Conservation (phyloP, 148 eudicot species). For the Selenicereus undatus region DNA sequence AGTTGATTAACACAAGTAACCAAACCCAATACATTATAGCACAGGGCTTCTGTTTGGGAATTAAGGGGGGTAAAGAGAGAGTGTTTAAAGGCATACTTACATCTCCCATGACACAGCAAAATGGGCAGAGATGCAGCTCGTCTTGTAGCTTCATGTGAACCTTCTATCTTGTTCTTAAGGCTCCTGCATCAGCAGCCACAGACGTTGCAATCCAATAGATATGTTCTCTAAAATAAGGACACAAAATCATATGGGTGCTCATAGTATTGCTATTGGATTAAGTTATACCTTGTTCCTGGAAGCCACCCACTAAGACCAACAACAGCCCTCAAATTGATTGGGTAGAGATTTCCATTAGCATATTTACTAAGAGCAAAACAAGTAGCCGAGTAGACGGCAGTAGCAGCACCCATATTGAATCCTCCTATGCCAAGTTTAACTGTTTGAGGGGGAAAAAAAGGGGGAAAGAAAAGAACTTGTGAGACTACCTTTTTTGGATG, state of each 20-base stretch:
- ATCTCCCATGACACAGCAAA: slow-evolving; percentile 77
- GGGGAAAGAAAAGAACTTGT: neutral
- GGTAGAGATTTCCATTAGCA: slow-evolving; percentile 70
- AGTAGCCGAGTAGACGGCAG: slow-evolving; percentile 86
- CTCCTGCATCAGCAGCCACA: slow-evolving; percentile 41
- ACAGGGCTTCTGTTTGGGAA: neutral
- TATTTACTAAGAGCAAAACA: slow-evolving; percentile 82
- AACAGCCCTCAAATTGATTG: slow-evolving; percentile 64
- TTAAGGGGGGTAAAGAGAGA: neutral
- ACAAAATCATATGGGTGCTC: neutral
- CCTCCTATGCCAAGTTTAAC: slow-evolving; percentile 98
- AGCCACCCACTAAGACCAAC: slow-evolving; percentile 97
- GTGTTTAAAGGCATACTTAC: slow-evolving; percentile 37
- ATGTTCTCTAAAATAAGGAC: neutral
- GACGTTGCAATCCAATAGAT: neutral
- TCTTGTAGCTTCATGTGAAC: slow-evolving; percentile 69
- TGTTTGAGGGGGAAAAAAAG: slow-evolving; percentile 21
- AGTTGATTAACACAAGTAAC: neutral
- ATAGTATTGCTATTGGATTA: neutral
- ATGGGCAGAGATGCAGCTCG: slow-evolving; percentile 90
- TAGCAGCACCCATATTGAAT: slow-evolving; percentile 96
- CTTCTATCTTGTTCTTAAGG: slow-evolving; percentile 68
- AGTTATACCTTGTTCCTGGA: slow-evolving; percentile 73
- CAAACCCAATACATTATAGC: neutral
- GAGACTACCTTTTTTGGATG: neutral